These are phyloP conservation scores for Telopea speciosissima DNA, from an alignment of 177 flowering plant species.

Conservation along the genomic window DNA sequence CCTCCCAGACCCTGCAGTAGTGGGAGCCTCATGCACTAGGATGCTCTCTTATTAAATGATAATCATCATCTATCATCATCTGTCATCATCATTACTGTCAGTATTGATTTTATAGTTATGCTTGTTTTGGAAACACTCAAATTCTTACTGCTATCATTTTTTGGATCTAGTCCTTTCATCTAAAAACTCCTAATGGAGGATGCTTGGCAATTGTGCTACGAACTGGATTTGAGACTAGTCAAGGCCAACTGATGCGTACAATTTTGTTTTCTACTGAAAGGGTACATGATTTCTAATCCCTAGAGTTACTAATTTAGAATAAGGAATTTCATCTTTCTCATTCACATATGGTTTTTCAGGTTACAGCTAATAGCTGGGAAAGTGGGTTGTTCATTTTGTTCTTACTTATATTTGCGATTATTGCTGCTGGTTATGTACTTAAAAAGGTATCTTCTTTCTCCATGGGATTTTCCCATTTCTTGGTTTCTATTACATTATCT, in stretches of 20 bases:
- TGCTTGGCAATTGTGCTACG: constrained; percentile 90
- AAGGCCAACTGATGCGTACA: constrained; percentile 96
- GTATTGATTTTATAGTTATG: neutral
- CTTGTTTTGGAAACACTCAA: neutral
- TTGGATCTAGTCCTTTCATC: constrained; percentile 49
- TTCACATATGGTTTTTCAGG: constrained; percentile 38
- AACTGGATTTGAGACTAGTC: constrained; percentile 98
- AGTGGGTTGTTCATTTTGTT: constrained; percentile 92
- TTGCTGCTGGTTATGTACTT: constrained; percentile 99
- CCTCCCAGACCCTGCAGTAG: too few relatives aligned
- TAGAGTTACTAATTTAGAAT: neutral
- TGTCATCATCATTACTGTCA: neutral
- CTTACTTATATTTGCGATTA: constrained; percentile 82
- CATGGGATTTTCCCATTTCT: neutral
- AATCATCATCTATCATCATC: too few relatives aligned
- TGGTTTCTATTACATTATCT: neutral
- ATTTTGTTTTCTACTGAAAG: constrained; percentile 97
- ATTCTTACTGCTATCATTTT: constrained; percentile 7
- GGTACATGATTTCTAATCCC: constrained; percentile 33
- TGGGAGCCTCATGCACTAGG: too few relatives aligned
- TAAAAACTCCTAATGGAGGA: constrained; percentile 96
- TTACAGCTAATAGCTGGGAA: constrained; percentile 99
- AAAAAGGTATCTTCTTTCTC: constrained; percentile 52
- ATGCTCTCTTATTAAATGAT: too few relatives aligned
- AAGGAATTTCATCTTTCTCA: neutral